Conservation (phyloP, 805 yeast species). For the Starmerella scarabaei region DNA sequence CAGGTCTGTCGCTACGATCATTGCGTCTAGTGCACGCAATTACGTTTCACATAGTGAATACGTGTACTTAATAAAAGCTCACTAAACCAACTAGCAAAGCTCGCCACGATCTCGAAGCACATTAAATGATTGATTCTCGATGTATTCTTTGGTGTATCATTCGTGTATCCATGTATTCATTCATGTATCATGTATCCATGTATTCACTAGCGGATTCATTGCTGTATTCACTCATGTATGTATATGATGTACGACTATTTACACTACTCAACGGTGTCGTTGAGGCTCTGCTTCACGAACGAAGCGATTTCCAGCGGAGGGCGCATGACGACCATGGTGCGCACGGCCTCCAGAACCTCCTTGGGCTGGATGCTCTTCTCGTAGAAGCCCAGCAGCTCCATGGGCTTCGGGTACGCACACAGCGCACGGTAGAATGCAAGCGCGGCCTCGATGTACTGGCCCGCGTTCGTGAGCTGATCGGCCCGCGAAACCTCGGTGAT, state of each 20-base stretch:
- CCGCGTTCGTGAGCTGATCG: conserved; percentile 65
- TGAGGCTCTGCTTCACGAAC: conserved; percentile 41
- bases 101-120: too few relatives aligned
- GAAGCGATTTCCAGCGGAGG: conserved; percentile 69
- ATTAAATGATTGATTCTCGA: too few relatives aligned
- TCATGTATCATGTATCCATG: too few relatives aligned
- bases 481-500: conserved; percentile 74
- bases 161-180: too few relatives aligned
- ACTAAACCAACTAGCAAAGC: too few relatives aligned
- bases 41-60: too few relatives aligned
- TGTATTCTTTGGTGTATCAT: too few relatives aligned
- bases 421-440: conserved; percentile 85
- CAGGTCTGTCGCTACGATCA: too few relatives aligned
- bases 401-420: conserved; percentile 87
- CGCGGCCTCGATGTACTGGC: conserved; percentile 58
- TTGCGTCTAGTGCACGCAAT: too few relatives aligned
- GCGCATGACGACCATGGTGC: conserved; percentile 77
- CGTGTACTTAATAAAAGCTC: too few relatives aligned
- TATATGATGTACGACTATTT: not conserved
- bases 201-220: too few relatives aligned
- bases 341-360: conserved; percentile 60
- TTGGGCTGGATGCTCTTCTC: conserved; percentile 77
- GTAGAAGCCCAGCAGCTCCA: conserved; percentile 77
- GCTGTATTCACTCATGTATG: not conserved
- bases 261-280: conserved; percentile 18